Conservation (phyloP, 345 rosid species). For the Angophora floribunda region DNA sequence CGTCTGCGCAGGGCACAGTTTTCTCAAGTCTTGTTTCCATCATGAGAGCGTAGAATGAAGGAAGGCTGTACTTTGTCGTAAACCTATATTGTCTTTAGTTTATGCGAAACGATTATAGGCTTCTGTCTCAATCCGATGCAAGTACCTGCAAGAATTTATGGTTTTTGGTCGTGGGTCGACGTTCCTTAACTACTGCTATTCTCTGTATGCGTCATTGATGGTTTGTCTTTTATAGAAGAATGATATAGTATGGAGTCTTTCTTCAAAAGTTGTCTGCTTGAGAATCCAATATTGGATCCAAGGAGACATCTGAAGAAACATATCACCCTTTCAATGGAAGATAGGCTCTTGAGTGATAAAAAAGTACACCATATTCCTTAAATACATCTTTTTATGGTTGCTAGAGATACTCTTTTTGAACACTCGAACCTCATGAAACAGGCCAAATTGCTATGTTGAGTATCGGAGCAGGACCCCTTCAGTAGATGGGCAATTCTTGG, state of each 20-base stretch:
- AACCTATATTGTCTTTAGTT: not conserved
- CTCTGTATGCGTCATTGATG: not conserved
- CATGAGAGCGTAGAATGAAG: not conserved
- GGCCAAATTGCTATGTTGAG: not conserved
- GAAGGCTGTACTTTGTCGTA: not conserved
- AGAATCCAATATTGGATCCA: not conserved
- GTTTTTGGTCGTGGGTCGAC: not conserved
- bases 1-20: not conserved
- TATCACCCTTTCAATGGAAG: not conserved
- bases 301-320: not conserved
- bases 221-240: not conserved
- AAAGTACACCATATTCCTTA: not conserved
- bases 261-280: not conserved
- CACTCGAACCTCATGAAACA: not conserved
- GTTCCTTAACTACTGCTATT: not conserved
- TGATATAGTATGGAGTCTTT: not conserved
- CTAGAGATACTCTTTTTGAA: not conserved
- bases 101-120: not conserved
- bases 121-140: not conserved
- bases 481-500: not conserved
- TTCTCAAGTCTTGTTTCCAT: not conserved
- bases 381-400: not conserved
- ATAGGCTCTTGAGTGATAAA: not conserved
- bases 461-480: not conserved
- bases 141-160: not conserved